Evolutionary conservation across 2,329 filamentous ascomycete genomes (phyloP).

Genomic region (Neofusicoccum parvum): DNA sequence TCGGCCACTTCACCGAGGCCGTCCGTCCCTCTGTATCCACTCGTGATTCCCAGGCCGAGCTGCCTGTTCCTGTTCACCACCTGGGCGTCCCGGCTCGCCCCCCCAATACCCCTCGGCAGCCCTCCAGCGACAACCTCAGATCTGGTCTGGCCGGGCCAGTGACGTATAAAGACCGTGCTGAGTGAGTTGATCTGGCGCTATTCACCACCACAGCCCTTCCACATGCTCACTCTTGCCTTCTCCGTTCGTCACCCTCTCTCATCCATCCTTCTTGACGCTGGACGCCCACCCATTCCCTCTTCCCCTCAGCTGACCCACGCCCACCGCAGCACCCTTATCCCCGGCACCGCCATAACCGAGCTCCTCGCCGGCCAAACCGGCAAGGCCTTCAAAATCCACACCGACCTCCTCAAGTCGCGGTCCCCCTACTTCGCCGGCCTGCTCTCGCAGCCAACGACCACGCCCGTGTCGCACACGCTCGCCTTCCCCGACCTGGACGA

Average conservation of each 20-base stretch:
- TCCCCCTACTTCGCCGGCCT: conserved; percentile 33
- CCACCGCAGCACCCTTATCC: not conserved
- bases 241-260: too few relatives aligned
- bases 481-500: conserved; percentile 34
- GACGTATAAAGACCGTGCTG: not conserved
- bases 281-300: not conserved
- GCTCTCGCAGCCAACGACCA: not conserved
- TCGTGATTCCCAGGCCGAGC: conserved; percentile 19
- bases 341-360: conserved; percentile 17
- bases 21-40: conserved; percentile 13
- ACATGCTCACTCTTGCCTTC: not conserved
- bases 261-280: not conserved
- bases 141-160: conserved; percentile 12
- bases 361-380: conserved; percentile 30
- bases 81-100: conserved; percentile 2
- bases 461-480: conserved; percentile 12
- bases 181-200: not conserved
- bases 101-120: conserved; percentile 12
- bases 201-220: not conserved
- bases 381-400: conserved; percentile 31
- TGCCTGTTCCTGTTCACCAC: not conserved
- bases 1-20: not conserved
- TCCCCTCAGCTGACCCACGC: not conserved
- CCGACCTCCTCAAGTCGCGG: conserved; percentile 27
- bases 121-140: conserved; percentile 11